Evolutionary conservation across 257 asterid species (phyloP).

Genomic region (Nicotiana benthamiana): DNA sequence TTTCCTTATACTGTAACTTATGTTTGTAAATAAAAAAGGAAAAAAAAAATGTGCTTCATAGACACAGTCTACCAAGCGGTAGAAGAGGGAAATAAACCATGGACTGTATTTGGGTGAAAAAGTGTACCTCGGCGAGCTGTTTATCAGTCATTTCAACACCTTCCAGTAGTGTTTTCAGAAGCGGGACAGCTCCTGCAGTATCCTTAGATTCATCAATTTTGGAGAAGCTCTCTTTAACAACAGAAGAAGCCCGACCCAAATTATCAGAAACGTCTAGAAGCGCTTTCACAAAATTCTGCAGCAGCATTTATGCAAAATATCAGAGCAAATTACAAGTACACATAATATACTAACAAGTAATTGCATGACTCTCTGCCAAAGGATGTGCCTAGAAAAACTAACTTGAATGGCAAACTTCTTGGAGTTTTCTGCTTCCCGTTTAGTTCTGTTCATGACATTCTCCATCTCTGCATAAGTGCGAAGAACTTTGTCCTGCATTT

Average conservation of each 20-base stretch:
- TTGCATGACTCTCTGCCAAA: neutral
- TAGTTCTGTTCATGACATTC: slow-evolving; percentile 64
- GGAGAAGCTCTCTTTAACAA: slow-evolving; percentile 73
- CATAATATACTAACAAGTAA: neutral
- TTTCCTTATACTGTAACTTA: neutral
- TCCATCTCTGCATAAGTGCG: slow-evolving; percentile 77
- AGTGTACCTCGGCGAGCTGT: slow-evolving; percentile 75
- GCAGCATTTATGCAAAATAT: slow-evolving; percentile 6
- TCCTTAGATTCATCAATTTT: slow-evolving; percentile 61
- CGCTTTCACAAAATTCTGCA: slow-evolving; percentile 78
- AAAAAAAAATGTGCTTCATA: neutral
- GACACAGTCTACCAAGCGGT: neutral
- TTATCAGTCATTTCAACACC: slow-evolving; percentile 99
- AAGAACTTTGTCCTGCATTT: slow-evolving; percentile 63
- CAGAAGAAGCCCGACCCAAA: slow-evolving; percentile 75
- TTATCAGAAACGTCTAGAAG: slow-evolving; percentile 81
- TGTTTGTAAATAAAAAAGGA: neutral
- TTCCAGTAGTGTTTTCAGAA: slow-evolving; percentile 73
- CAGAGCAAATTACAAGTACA: slow-evolving; percentile 2
- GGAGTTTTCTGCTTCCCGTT: slow-evolving; percentile 76
- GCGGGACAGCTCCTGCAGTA: slow-evolving; percentile 64
- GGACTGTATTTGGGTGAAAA: neutral
- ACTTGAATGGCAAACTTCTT: slow-evolving; percentile 88
- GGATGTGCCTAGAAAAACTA: neutral
- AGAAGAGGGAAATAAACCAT: neutral